Evolutionary conservation across 1,139 yeast species (phyloP), one percentile per base, ranked within the genome.

Genomic region (Maudiozyma humilis): DNA sequence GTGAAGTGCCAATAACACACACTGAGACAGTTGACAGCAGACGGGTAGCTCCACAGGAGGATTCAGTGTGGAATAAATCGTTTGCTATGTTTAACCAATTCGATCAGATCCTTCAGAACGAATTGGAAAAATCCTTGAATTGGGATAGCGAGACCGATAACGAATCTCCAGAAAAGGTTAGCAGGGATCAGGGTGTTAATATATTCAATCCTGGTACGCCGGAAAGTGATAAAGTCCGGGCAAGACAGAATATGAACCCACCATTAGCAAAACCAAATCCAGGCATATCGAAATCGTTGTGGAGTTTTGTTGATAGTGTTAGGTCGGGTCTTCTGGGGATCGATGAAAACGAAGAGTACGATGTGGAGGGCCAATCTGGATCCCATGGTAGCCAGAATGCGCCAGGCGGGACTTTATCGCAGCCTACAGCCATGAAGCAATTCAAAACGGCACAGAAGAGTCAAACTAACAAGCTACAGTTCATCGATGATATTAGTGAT

Each of bases 101-200:
- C 55, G 91, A 82, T 59, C 75, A 75, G 41, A 69, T 81, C 64
- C 65, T 82, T 25, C 86, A 78, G 56, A 73, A 70, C 45, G 89
- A 82, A 57, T 70, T 82, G 50, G 89, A 82, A 53, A 70, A 75
- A 59, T 63, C 78, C 17, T 55, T 67, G 19, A 62, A 60, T 66
- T 27, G 66, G 67, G 59, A 61, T 49, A 52, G 47, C 32, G 47
- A 35, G 29, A 20, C 47, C 23, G 45, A 40, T 15, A 36, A 32
- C 18, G 40, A 43, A n/a, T 41, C 42, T 14, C 51, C 48, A 18
- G 48, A 47, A 41, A 50, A 45, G 40, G 32, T 43, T 30, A 42
- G 32, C 15, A 31, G 32, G 23, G 17, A 15, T 4, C 12, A 16
- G 12, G 18, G 33, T 2, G 30, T 30, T 4, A 38, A 38, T 10